Evolutionary conservation across 1,284 basidiomycete species (phyloP), one percentile per base, ranked within the genome.

Genomic region (Blastosporella zonata): DNA sequence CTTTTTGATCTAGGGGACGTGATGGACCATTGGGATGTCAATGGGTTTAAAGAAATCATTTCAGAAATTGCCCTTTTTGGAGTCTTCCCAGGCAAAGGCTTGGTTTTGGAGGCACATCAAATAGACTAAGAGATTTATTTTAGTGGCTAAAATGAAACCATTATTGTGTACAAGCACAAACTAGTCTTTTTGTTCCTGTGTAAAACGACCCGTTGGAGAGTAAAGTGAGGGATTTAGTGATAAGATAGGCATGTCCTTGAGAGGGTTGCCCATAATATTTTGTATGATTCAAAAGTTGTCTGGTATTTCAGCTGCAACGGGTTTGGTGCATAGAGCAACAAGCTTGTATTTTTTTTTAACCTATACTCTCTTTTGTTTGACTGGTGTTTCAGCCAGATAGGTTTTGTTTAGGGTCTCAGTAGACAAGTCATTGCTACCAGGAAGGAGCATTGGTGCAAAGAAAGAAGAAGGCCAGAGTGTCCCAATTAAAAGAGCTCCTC

Each of bases 271-370:
- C 2, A 42, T 43, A 29, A 70, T 69, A 2, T 68, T 43, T 6
- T 66, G 54, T 3, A 59, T 46, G 12, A 71, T 67, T 7, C 65
- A 47, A 35, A 65, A 72, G 8, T 35, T 31, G 2, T 66, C 60
- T 0, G 61, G 66, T 6, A 66, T 42, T 0, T 55, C 50, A 2
- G 55, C 53, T 4, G 55, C 52, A 0, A 71, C 55, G 0, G 69
- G 68, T 12, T 55, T 44, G 5, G 60, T 54, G 35, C 66, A 67
- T 12, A 50, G 39, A 0, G 62, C 61, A 4, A 70, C 69, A 0
- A 64, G 68, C 41, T 71, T 71, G 55, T 72, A 72, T 53, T 69
- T 68, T 37, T 63, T 63, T 23, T 47, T 47, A 3, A 31, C 25
- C n/a, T 45, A 34, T 1, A 47, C 23, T 1, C 41, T 34, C 31